These are phyloP conservation scores for Pulveroboletus sp. DNA, from an alignment of 768 basidiomycete genomes.

Conservation along the genomic window DNA sequence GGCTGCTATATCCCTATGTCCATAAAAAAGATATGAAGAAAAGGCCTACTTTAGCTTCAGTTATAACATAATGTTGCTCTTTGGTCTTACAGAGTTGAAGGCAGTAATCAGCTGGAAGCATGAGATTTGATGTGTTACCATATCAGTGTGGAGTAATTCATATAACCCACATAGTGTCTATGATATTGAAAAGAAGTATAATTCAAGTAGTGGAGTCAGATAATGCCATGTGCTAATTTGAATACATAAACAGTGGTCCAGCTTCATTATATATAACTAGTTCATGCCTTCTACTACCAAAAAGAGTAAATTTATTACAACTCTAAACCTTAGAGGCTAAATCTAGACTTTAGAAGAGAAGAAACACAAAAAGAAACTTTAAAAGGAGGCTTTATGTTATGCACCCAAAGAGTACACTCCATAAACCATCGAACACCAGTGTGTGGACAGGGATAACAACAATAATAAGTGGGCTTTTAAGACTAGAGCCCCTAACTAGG, in stretches of 20 bases:
- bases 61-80: too few species aligned
- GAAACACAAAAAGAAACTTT: too few species aligned
- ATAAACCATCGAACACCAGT: too few species aligned
- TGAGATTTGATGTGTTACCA: slow-evolving; percentile 18
- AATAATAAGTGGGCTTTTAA: too few species aligned
- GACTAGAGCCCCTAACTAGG: too few species aligned
- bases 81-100: slow-evolving; percentile 42
- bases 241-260: slow-evolving; percentile 9
- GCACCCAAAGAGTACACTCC: too few species aligned
- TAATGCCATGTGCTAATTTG: background rate
- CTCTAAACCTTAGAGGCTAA: too few species aligned
- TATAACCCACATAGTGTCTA: slow-evolving; percentile 3
- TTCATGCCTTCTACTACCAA: too few species aligned
- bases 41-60: slow-evolving; percentile 22
- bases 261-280: slow-evolving; percentile 21
- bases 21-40: background rate
- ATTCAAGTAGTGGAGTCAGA: background rate
- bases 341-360: too few species aligned
- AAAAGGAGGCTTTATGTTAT: too few species aligned
- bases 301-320: too few species aligned
- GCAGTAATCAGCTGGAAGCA: slow-evolving; percentile 40
- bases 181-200: slow-evolving; percentile 17
- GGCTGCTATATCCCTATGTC: background rate
- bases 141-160: background rate
- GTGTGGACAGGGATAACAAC: too few species aligned